Percentiles rank a stretch among this genome's conserved stretches.
Conservation (phyloP, 345 rosid species). For the Melaleuca quinquenervia region DNA sequence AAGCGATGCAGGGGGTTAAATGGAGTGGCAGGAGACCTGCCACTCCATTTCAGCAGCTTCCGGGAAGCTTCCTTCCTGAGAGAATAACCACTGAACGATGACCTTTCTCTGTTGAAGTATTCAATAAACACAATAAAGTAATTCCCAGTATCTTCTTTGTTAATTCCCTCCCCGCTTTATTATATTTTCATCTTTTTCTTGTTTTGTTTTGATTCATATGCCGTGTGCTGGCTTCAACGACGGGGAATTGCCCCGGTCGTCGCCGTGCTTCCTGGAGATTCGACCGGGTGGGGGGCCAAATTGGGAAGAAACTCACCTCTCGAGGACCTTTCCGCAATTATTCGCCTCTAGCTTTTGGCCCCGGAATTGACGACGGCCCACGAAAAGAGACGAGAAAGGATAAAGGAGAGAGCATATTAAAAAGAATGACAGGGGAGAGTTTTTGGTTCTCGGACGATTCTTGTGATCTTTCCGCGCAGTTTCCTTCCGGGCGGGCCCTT, state of each 20-base stretch:
- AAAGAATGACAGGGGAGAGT: neutral
- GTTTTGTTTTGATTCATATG: neutral
- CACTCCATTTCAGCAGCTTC: no score
- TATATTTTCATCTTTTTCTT: neutral
- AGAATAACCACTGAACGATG: neutral
- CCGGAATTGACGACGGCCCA: neutral
- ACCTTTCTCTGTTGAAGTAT: neutral
- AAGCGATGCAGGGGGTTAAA: conserved; percentile 25
- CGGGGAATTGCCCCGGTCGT: neutral
- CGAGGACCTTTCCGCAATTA: neutral
- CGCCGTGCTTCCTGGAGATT: neutral
- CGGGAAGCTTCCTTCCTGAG: conserved; percentile 75
- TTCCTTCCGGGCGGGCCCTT: neutral
- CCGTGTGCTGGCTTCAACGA: neutral
- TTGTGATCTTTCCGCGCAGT: neutral
- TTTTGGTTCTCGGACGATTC: neutral
- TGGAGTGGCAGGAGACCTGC: neutral
- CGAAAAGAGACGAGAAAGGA: neutral
- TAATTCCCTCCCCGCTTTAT: neutral
- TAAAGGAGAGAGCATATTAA: neutral
- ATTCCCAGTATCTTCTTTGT: no score
- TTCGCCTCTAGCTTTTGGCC: neutral
- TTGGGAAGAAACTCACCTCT: neutral
- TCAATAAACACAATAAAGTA: neutral
- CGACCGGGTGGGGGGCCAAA: neutral